Evolutionary conservation across 768 basidiomycete genomes (phyloP), one percentile per base, ranked within the genome.

Genomic region (Lactarius sp.): DNA sequence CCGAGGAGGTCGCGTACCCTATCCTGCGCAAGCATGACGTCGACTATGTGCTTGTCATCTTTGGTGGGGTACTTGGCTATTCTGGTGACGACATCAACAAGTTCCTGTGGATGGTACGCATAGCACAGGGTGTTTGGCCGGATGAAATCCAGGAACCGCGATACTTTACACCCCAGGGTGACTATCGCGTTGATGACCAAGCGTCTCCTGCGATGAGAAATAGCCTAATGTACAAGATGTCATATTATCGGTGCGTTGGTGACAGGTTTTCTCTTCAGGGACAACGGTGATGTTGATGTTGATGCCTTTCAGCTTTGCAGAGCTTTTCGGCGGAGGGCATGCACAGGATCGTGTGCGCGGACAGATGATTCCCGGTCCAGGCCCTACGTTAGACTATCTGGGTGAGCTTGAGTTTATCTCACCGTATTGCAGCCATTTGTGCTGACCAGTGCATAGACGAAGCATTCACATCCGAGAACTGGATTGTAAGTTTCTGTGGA

Each of bases 81-180:
- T 96, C 94, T 22, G 97, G 96, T 14, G 97, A 99, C 73, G 97
- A 99, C 73, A 90, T 99, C 79, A 99, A 99, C 85, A 99, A 99
- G 77, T 99, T 98, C 84, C 77, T 99, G 54, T 98, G 95, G 95
- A 98, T 98, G 92, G 88, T 98, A 62, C 85, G 92, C 60, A 93
- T 94, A 68, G 85, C 92, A 5, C 94, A 96, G 70, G 95, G 95
- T 54, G 89, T 96, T 36, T 98, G 95, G 95, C 97, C 97, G 0
- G 94, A 98, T 41, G 97, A 98, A 75, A 91, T 99, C 65, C 93
- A 92, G 73, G 97, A 99, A 76, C 82, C 86, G 42, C 89, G 90
- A 73, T 99, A 91, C 78, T 99, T 99, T 77, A 98, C 90, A 0
- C 80, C 86, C 27, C 78, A 88, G 14, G 97, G 97, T 51, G 97